Conservation (phyloP, 306 rosid species). For the Begonia fuchsioides region DNA sequence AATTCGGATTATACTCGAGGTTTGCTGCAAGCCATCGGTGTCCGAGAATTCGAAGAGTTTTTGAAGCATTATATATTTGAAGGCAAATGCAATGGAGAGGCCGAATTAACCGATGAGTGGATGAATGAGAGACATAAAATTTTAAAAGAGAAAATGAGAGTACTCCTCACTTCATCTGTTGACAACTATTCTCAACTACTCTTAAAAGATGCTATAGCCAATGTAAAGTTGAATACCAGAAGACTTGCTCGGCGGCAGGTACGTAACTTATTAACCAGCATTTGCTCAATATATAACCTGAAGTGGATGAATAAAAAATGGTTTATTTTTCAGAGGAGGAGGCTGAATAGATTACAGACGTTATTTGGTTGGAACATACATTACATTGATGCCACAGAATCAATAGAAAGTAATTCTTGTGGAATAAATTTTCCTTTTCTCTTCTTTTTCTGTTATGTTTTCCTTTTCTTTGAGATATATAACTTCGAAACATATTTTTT, state of each 20-base stretch:
- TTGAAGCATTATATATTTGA: conserved; percentile 16
- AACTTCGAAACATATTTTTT: background rate
- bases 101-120: conserved; percentile 15
- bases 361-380: conserved; percentile 70
- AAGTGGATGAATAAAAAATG: too few species aligned
- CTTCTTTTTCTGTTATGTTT: background rate
- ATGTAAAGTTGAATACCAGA: conserved; percentile 63
- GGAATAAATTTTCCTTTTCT: background rate
- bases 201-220: conserved; percentile 60
- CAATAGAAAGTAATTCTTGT: conserved; percentile 37
- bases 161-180: conserved; percentile 21
- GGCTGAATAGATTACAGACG: conserved; percentile 48
- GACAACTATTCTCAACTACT: conserved; percentile 21
- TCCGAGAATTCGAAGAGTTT: conserved; percentile 66
- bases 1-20: conserved; percentile 73
- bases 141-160: conserved; percentile 29
- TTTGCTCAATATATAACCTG: too few species aligned
- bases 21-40: conserved; percentile 74
- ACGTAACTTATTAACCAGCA: background rate
- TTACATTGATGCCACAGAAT: conserved; percentile 56
- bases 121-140: conserved; percentile 21
- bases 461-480: too few species aligned
- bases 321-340: conserved; percentile 42
- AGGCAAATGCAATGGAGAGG: conserved; percentile 13
- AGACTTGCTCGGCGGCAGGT: conserved; percentile 90